These are phyloP conservation scores for Xanthoparmelia taractica DNA, from an alignment of 495 filamentous ascomycete genomes.

Conservation along the genomic window DNA sequence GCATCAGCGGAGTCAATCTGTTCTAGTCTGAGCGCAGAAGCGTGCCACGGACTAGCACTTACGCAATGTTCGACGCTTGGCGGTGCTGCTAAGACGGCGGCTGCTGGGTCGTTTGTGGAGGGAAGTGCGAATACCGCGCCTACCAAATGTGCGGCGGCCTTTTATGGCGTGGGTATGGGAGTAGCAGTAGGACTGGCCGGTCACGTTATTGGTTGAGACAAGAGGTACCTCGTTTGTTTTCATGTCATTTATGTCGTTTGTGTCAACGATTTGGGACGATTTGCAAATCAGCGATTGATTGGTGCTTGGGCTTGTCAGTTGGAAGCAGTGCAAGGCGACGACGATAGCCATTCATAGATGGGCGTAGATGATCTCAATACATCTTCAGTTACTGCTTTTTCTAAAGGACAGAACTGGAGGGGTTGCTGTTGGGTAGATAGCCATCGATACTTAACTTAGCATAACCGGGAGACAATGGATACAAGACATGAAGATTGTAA, in stretches of 20 bases:
- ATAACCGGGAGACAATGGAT: not conserved
- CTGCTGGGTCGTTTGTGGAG: constrained; percentile 25
- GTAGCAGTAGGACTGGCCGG: constrained; percentile 34
- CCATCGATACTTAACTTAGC: not conserved
- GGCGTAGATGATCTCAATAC: not conserved
- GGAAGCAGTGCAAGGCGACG: not conserved
- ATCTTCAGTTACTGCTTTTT: not conserved
- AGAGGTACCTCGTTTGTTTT: too few species aligned
- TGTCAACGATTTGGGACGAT: not conserved
- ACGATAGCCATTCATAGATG: not conserved
- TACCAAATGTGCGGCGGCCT: constrained; percentile 37
- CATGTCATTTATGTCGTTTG: not conserved
- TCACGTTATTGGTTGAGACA: constrained; percentile 15
- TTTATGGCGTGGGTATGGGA: constrained; percentile 38
- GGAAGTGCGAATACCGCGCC: constrained; percentile 30
- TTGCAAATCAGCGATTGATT: too few species aligned
- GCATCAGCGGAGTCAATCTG: constrained; percentile 56
- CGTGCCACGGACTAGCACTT: constrained; percentile 52
- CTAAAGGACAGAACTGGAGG: not conserved
- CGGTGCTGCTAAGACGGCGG: constrained; percentile 28
- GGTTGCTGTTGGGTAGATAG: not conserved
- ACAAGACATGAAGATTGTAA: not conserved
- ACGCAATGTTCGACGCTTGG: constrained; percentile 44
- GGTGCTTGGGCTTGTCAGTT: not conserved
- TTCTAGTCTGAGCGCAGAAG: constrained; percentile 51